phyloP scores from a whole-genome alignment of 2,329 filamentous ascomycete genomes.

The Cladosporium velox region DNA sequence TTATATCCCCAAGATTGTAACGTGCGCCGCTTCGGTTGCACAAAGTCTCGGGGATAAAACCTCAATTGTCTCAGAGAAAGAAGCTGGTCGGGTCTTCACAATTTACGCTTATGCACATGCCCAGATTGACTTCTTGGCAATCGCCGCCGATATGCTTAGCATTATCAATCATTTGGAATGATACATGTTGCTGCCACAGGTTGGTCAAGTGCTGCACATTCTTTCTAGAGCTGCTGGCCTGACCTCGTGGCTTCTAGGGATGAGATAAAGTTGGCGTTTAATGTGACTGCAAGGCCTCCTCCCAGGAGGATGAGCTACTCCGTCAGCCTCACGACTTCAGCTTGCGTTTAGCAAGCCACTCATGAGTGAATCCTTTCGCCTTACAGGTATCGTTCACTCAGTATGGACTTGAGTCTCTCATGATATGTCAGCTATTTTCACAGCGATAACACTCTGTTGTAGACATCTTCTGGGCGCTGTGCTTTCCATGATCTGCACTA shows the following conservation, averaged over 20 bases:
- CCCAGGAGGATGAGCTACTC: neutral
- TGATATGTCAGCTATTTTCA: neutral
- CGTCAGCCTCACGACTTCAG: neutral
- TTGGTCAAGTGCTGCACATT: neutral
- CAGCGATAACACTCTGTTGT: neutral
- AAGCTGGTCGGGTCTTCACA: neutral
- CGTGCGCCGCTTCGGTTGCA: neutral
- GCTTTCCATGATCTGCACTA: neutral
- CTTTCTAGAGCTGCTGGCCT: neutral
- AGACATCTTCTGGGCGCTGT: neutral
- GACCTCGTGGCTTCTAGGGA: neutral
- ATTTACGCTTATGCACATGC: slow-evolving; percentile 6
- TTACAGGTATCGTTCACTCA: neutral
- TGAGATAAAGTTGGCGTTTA: neutral
- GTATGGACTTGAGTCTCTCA: neutral
- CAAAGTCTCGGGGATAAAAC: neutral
- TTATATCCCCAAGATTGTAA: neutral
- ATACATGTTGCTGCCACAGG: neutral
- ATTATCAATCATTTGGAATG: neutral
- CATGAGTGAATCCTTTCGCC: neutral
- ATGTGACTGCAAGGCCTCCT: neutral
- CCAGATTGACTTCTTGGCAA: neutral
- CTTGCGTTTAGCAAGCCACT: neutral
- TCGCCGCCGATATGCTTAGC: neutral
- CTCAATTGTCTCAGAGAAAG: neutral